Evolutionary conservation across 192 early-diverging fungal genomes (phyloP), one percentile per base, ranked within the genome.

Genomic region (Chytriomyces hyalinus): DNA sequence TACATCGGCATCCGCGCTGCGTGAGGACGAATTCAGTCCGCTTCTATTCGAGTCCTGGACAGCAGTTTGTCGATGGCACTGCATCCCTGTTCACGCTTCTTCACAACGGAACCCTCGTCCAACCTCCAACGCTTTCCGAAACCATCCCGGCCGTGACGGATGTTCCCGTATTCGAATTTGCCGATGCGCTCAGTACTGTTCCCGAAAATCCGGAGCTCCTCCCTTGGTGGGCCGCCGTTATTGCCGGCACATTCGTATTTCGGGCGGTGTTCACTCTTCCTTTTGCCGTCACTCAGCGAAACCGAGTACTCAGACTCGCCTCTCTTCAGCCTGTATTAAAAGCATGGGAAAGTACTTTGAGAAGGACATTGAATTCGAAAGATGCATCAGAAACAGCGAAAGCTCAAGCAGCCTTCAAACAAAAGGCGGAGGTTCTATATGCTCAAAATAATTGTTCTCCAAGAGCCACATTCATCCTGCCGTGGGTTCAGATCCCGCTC

Each of bases 401-500:
- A 20, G 22, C 46, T 17, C 46, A 61, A 17, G 51, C 20, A 13
- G 49, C 78, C 67, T 80, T 80, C 72, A 75, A 80, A 53, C 63
- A 65, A 45, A 77, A 82, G 36, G 47, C 45, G 13, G 8, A 65
- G 11, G 84, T 86, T 15, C 81, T 95, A 9, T 92, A 92, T 68
- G 75, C 80, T 7, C 63, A 78, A n/a, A 78, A 92, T 78, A 71
- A 85, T 59, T 93, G 91, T 73, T 77, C 78, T 20, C 91, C 92
- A 0, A 76, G 87, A 15, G 86, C 89, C 61, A 85, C 86, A 6
- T 87, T 92, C 49, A 17, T 91, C 26, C 70, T 93, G 10, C 93
- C 92, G 9, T 91, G 84, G 81, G 84, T 89, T 0, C 93, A 95
- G 67, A 89, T 95, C n/a, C 93, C 93, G 0, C 76, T 95, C 0